These are phyloP conservation scores for Neonectria ditissima DNA, from an alignment of 2,329 filamentous ascomycete genomes.

Conservation along the genomic window DNA sequence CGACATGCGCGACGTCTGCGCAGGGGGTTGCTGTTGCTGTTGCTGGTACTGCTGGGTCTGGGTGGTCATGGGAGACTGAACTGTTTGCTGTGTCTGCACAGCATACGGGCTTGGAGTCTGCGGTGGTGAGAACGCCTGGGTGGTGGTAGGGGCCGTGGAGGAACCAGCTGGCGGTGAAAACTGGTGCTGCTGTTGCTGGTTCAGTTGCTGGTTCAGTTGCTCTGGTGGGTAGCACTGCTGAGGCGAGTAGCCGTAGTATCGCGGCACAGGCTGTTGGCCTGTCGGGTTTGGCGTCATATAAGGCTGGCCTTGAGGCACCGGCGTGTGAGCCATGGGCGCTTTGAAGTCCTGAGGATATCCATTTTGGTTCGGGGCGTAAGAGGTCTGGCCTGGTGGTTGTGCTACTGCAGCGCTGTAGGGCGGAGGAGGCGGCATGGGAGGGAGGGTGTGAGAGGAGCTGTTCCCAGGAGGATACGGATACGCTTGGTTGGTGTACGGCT, in stretches of 20 bases:
- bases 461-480: conserved; percentile 16
- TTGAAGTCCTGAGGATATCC: conserved; percentile 29
- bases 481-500: conserved; percentile 26
- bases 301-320: background rate
- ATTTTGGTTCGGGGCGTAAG: conserved; percentile 9
- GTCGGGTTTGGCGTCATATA: background rate
- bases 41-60: conserved; percentile 13
- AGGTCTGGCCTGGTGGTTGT: background rate
- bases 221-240: conserved; percentile 4
- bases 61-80: background rate
- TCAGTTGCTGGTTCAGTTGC: background rate
- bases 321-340: background rate
- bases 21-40: background rate
- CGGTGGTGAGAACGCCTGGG: conserved; percentile 11
- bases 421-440: conserved; percentile 25
- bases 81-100: rapidly evolving
- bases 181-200: background rate
- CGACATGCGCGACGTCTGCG: background rate
- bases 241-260: conserved; percentile 13
- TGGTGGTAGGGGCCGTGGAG: background rate
- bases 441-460: conserved; percentile 19
- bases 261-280: conserved; percentile 7
- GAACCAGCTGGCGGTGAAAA: background rate
- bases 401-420: conserved; percentile 26
- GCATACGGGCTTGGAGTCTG: conserved; percentile 2